Percentiles rank a stretch among this genome's conserved stretches.
These are phyloP conservation scores for Spatholobus suberectus DNA, from an alignment of 306 rosid genomes.

Conservation along the genomic window DNA sequence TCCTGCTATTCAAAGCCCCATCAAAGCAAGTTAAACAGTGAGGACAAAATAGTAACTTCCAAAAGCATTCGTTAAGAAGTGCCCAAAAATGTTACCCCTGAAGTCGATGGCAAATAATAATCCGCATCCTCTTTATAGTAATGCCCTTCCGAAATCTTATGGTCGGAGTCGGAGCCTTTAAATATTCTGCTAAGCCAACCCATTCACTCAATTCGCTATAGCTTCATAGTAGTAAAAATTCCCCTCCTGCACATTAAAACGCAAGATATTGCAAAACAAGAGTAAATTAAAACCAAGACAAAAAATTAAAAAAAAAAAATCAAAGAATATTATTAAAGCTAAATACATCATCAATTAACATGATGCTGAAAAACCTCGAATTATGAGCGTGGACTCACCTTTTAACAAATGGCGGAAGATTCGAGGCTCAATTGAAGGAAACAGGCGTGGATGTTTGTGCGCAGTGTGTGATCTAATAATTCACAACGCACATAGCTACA, in stretches of 20 bases:
- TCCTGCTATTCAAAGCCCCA: slow-evolving; percentile 68
- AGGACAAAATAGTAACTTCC: neutral
- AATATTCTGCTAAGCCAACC: slow-evolving; percentile 88
- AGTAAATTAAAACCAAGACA: neutral
- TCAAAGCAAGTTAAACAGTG: slow-evolving; percentile 33
- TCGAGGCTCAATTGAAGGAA: slow-evolving; percentile 44
- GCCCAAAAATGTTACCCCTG: slow-evolving; percentile 61
- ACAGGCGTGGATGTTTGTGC: neutral
- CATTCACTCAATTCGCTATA: slow-evolving; percentile 55
- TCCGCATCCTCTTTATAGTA: slow-evolving; percentile 60
- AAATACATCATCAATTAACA: slow-evolving; percentile 35
- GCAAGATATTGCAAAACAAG: slow-evolving; percentile 26
- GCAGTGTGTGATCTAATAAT: slow-evolving; percentile 26
- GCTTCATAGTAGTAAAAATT: slow-evolving; percentile 50
- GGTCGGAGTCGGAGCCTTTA: slow-evolving; percentile 73
- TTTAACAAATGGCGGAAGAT: slow-evolving; percentile 47
- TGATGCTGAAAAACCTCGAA: slow-evolving; percentile 36
- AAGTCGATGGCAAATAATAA: slow-evolving; percentile 67
- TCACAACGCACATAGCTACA: neutral
- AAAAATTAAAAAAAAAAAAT: neutral
- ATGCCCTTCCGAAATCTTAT: slow-evolving; percentile 71
- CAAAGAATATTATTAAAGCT: neutral
- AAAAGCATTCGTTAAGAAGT: neutral
- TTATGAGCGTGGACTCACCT: slow-evolving; percentile 57
- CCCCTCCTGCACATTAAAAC: slow-evolving; percentile 60